Evolutionary conservation across 768 basidiomycete genomes (phyloP), one percentile per base, ranked within the genome.

Genomic region (Candolleomyces efflorescens): DNA sequence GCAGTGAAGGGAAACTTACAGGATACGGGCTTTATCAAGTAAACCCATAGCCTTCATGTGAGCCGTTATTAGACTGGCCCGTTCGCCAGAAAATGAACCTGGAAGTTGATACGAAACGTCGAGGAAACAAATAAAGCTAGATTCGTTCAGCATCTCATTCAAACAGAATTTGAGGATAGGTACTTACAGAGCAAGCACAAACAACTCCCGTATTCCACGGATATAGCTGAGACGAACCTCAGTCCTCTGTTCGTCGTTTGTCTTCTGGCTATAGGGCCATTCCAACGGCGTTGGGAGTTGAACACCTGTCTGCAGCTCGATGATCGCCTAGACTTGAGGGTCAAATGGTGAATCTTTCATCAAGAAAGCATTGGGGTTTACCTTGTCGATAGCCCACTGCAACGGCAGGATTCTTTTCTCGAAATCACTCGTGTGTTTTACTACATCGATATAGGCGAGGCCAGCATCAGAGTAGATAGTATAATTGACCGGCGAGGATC

Each of bases 11-110:
- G 27, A 13, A 10, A 65, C 82, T 15, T 64, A 83, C 80, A 83
- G 59, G 49, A 89, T 80, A 38, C 88, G 78, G 12, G 89, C 87
- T 0, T 82, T 82, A 63, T 90, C 88, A 6, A 80, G 69, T 13
- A 91, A 75, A 7, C 90, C 90, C 90, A 92, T 92, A 2, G 82
- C 88, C 65, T 86, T 86, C 78, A 92, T 82, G 65, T 92, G 88
- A 7, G 81, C 72, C 0, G 90, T 90, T 32, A 92, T 67, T 15
- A 80, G 69, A 54, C 74, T 78, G 0, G 89, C 84, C 43, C 89
- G 77, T 67, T 92, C 90, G 5, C 76, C 78, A 12, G 84, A 74
- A 45, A 88, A 81, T 7, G 85, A 78, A 2, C 89, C 90, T 12
- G 90, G 86, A 2, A 90, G 78, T 61, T 92, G 90, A 65, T 92